Base-by-base conservation (phyloP, 2,329 filamentous ascomycete genomes). In the Gyromitra esculenta region DNA sequence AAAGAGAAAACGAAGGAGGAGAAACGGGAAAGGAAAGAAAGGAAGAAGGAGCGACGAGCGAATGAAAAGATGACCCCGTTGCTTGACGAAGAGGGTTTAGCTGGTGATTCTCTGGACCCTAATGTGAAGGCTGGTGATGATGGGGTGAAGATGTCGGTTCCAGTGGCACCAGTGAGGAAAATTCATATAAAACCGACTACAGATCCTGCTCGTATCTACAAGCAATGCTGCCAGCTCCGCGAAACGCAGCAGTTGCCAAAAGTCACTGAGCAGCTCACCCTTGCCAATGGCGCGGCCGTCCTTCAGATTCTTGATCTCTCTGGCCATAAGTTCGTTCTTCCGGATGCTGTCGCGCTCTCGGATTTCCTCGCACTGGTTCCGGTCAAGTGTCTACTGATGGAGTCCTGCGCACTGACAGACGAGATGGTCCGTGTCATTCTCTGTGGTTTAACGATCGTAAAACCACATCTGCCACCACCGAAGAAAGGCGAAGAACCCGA, bases 1-100 rank as follows among this genome's bases (percentile, higher is more conserved):
- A 96, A 93, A 83, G 94, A 97, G 82, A 97, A 97, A 86, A 97
- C 97, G 85, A 97, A 97, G 85, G 90, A 91, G 79, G 97, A 92
- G 52, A 95, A 97, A 82, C 94, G 95, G 76, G 95, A 97, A 83
- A 88, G 94, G 54, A 97, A 96, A 82, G 93, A 96, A 76, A 89
- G 94, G 70, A 97, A 96, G 83, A 94, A 97, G 84, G 93, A 93
- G 84, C 95, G 93, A 3, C 50, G 69, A 3, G 63, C 67, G 9
- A 60, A 82, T 88, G 93, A 78, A 90, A 95, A 94, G 0, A 89
- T 97, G 83, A 94, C 97, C 82, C 86, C 97, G 67, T 89, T 90
- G 60, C 87, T 90, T 74, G 91, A 94, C 77, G 89, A 86, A 35
- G 86, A 89, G 80, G 89, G 91, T 63, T 88, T 88, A 37, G 86